phyloP scores from a whole-genome alignment of 768 basidiomycete genomes.

The Arthromyces matolae region DNA sequence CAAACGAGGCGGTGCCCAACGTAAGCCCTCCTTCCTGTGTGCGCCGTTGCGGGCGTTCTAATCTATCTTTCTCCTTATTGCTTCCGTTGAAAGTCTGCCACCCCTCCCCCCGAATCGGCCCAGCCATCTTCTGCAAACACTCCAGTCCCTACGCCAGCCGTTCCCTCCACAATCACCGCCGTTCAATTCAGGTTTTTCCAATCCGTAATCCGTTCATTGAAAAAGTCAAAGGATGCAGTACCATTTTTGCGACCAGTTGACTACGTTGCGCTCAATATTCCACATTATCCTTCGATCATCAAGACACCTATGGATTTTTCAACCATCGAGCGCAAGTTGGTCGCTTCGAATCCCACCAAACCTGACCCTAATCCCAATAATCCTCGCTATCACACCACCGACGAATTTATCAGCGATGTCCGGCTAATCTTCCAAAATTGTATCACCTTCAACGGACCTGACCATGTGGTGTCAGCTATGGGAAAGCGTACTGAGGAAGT shows the following conservation, averaged over 20 bases:
- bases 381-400: conserved; percentile 72
- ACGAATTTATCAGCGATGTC: conserved; percentile 84
- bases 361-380: conserved; percentile 66
- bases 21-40: conserved; percentile 50
- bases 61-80: conserved; percentile 29
- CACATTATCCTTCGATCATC: conserved; percentile 85
- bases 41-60: conserved; percentile 53
- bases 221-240: conserved; percentile 78
- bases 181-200: conserved; percentile 79
- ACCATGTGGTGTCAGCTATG: conserved; percentile 74
- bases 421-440: conserved; percentile 88
- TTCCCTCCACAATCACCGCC: conserved; percentile 49
- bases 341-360: conserved; percentile 73
- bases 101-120: conserved; percentile 66
- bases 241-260: conserved; percentile 91
- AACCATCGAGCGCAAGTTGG: conserved; percentile 87
- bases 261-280: conserved; percentile 74
- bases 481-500: conserved; percentile 79
- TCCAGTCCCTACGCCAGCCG: conserved; percentile 29
- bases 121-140: conserved; percentile 32
- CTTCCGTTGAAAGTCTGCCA: conserved; percentile 59
- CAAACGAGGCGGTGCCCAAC: conserved; percentile 71
- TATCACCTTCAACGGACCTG: conserved; percentile 88
- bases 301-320: conserved; percentile 92
- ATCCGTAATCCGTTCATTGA: conserved; percentile 75